Conservation (phyloP, 2,329 filamentous ascomycete genomes). For the Nannizziopsis arthrosporioides region DNA sequence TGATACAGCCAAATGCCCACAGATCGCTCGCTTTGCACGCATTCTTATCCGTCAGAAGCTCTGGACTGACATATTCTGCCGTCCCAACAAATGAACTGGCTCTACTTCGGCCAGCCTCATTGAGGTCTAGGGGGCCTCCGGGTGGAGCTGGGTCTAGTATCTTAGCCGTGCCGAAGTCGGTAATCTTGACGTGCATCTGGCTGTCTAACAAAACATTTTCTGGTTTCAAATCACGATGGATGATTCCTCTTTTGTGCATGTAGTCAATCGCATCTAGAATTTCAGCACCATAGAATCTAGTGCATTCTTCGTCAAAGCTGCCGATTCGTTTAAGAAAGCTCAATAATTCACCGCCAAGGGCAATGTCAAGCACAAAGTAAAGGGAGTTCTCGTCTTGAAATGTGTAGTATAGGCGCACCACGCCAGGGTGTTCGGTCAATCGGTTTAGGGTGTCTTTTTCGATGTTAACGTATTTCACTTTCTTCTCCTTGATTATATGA, state of each 20-base stretch:
- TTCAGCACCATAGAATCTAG: conserved; percentile 85
- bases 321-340: conserved; percentile 88
- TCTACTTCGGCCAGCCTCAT: conserved; percentile 54
- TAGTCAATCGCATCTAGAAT: conserved; percentile 94
- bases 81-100: conserved; percentile 95
- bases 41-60: conserved; percentile 91
- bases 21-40: conserved; percentile 95
- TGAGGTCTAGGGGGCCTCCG: conserved; percentile 41
- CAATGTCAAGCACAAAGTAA: conserved; percentile 93
- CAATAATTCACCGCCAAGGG: conserved; percentile 80
- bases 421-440: conserved; percentile 88
- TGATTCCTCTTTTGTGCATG: conserved; percentile 93
- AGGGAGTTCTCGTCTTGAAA: conserved; percentile 94
- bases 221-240: conserved; percentile 91
- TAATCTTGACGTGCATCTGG: conserved; percentile 97
- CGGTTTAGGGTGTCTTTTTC: conserved; percentile 97
- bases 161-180: conserved; percentile 97
- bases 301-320: conserved; percentile 91
- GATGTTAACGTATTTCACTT: conserved; percentile 99
- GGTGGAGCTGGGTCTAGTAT: conserved; percentile 50
- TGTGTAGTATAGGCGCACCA: conserved; percentile 94
- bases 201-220: conserved; percentile 93
- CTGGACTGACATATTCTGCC: conserved; percentile 94
- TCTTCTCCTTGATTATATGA: conserved; percentile 99
- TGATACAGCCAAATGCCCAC: conserved; percentile 97